A percentile compares a stretch with the other conserved stretches of the same genome.
Conservation (phyloP, 805 yeast species). For the Candida loeiensis region DNA sequence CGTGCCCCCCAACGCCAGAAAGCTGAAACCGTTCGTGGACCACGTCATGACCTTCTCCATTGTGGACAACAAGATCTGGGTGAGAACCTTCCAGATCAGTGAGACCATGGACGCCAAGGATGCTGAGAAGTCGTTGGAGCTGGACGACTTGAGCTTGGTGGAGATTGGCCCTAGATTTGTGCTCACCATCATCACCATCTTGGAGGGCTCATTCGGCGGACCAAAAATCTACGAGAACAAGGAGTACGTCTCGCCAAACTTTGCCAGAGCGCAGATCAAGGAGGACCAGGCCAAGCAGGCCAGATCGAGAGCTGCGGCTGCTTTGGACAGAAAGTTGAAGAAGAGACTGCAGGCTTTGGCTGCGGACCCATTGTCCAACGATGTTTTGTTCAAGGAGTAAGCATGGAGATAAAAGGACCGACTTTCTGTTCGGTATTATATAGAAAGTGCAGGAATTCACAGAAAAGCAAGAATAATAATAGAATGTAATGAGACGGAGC, state of each 20-base stretch:
- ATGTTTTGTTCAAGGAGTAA: constrained; percentile 58
- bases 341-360: constrained; percentile 70
- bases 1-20: constrained; percentile 91
- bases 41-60: constrained; percentile 91
- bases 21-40: constrained; percentile 90
- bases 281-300: constrained; percentile 81
- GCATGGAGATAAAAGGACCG: not conserved
- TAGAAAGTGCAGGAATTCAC: not conserved
- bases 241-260: constrained; percentile 94
- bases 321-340: constrained; percentile 69
- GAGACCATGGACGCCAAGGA: constrained; percentile 62
- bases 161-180: constrained; percentile 98
- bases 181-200: constrained; percentile 81
- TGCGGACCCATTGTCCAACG: constrained; percentile 81
- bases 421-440: not conserved
- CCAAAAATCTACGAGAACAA: constrained; percentile 96
- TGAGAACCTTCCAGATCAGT: constrained; percentile 87
- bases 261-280: constrained; percentile 83
- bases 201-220: constrained; percentile 97
- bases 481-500: not conserved
- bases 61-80: constrained; percentile 93
- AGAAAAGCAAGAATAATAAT: not conserved
- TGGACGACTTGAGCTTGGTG: constrained; percentile 69
- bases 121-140: constrained; percentile 40
- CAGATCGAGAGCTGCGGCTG: constrained; percentile 71